Percentiles rank a stretch among this genome's conserved stretches.
phyloP scores from a whole-genome alignment of 768 basidiomycete genomes.

The Auriscalpium vulgare region DNA sequence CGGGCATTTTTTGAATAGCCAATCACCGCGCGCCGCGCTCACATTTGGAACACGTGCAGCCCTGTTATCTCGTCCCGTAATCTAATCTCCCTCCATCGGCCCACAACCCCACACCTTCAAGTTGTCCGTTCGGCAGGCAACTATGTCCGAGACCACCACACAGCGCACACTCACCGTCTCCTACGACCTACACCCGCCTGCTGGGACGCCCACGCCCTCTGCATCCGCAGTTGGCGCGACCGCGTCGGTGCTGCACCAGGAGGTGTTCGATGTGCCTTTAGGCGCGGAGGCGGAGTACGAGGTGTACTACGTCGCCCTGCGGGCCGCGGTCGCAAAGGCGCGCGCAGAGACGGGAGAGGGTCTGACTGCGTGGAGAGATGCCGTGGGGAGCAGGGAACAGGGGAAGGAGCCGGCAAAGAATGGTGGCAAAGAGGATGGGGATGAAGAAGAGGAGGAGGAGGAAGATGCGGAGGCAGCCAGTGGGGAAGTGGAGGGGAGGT shows the following conservation, averaged over 20 bases:
- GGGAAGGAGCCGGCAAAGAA: constrained; percentile 45
- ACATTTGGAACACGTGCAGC: not conserved
- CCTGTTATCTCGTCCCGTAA: not conserved
- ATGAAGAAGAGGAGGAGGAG: constrained; percentile 38
- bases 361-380: constrained; percentile 68
- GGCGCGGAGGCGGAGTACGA: constrained; percentile 11
- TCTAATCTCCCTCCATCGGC: not conserved
- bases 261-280: constrained; percentile 12
- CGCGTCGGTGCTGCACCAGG: constrained; percentile 18
- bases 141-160: constrained; percentile 6
- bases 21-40: not conserved
- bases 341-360: constrained; percentile 53
- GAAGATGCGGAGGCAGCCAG: not conserved
- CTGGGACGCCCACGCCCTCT: constrained; percentile 13
- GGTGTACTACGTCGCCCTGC: constrained; percentile 44
- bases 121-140: not conserved
- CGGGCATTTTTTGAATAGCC: not conserved
- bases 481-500: not conserved
- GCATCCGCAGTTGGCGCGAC: constrained; percentile 15
- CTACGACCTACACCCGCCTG: constrained; percentile 38
- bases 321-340: constrained; percentile 41
- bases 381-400: constrained; percentile 56
- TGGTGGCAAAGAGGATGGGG: constrained; percentile 33
- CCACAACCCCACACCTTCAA: too few relatives aligned
- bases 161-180: constrained; percentile 29